phyloP scores from a whole-genome alignment of 2,329 filamentous ascomycete species.

The Acrocalymma vagum region DNA sequence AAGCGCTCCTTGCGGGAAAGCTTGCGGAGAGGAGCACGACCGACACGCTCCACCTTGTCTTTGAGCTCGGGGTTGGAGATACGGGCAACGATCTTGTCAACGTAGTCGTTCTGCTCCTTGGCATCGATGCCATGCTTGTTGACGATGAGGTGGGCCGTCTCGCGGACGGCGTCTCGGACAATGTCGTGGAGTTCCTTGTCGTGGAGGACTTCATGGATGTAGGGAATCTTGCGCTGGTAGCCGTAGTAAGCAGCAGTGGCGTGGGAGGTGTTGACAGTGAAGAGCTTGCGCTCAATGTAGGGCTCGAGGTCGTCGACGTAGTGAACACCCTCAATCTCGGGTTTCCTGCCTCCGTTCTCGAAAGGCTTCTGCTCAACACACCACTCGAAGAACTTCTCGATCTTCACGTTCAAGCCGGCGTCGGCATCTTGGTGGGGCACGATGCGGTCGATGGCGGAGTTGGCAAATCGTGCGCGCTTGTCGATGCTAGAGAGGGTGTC shows the following conservation, averaged over 20 bases:
- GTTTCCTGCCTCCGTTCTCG: conserved; percentile 69
- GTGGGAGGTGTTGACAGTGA: conserved; percentile 98
- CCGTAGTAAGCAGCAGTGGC: conserved; percentile 96
- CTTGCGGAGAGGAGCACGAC: conserved; percentile 93
- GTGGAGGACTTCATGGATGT: conserved; percentile 86
- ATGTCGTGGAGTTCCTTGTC: conserved; percentile 81
- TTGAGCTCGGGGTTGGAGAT: conserved; percentile 94
- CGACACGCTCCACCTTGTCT: conserved; percentile 93
- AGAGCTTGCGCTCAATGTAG: conserved; percentile 99
- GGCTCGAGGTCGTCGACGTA: conserved; percentile 92
- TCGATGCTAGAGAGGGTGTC: conserved; percentile 73
- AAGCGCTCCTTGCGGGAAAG: conserved; percentile 95
- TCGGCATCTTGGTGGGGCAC: conserved; percentile 87
- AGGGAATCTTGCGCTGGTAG: conserved; percentile 83
- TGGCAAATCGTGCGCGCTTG: conserved; percentile 86
- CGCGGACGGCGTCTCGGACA: conserved; percentile 80
- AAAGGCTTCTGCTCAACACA: conserved; percentile 92
- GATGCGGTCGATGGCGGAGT: conserved; percentile 98
- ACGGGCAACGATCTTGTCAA: conserved; percentile 88
- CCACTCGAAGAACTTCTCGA: conserved; percentile 99
- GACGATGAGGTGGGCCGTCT: conserved; percentile 88
- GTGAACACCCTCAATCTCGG: conserved; percentile 85
- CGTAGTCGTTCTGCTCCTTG: conserved; percentile 83
- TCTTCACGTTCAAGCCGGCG: conserved; percentile 86
- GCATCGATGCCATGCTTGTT: conserved; percentile 82